Conservation (phyloP, 139 green algal genomes). For the Chlorella sp. region DNA sequence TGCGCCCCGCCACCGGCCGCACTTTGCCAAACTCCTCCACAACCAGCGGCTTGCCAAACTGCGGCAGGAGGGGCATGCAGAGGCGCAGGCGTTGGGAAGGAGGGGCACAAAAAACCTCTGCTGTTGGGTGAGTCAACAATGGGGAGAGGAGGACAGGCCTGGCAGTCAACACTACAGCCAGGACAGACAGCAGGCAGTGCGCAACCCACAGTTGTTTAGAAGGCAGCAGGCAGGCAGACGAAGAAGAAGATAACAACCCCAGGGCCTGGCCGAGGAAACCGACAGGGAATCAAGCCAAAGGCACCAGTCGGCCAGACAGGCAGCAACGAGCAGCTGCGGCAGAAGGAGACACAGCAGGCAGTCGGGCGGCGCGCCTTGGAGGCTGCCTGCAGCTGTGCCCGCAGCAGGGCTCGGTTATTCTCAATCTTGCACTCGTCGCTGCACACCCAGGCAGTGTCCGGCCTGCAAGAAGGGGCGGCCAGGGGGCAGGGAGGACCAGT, state of each 20-base stretch:
- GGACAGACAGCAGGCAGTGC: not conserved
- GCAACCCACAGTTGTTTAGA: too few species aligned
- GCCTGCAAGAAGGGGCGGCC: not conserved
- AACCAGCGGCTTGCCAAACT: constrained; percentile 44
- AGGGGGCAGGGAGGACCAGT: not conserved
- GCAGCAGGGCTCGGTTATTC: constrained; percentile 11
- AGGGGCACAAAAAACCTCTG: too few species aligned
- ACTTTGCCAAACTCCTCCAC: constrained; percentile 54
- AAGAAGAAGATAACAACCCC: too few species aligned
- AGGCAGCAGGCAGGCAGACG: not conserved
- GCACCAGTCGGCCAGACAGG: too few species aligned
- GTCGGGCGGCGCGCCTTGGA: not conserved
- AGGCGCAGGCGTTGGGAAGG: too few species aligned
- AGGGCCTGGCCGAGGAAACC: too few species aligned
- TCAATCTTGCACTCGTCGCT: constrained; percentile 20
- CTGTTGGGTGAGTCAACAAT: too few species aligned
- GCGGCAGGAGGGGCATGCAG: too few species aligned
- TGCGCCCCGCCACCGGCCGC: not conserved
- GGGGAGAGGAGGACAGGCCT: not conserved
- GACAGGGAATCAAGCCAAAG: too few species aligned
- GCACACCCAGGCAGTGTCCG: not conserved
- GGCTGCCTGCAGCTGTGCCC: constrained; percentile 17
- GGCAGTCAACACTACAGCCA: not conserved
- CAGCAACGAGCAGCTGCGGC: too few species aligned
- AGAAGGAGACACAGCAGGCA: not conserved